phyloP scores from a whole-genome alignment of 805 yeast species.

The Sugiyamaella americana region DNA sequence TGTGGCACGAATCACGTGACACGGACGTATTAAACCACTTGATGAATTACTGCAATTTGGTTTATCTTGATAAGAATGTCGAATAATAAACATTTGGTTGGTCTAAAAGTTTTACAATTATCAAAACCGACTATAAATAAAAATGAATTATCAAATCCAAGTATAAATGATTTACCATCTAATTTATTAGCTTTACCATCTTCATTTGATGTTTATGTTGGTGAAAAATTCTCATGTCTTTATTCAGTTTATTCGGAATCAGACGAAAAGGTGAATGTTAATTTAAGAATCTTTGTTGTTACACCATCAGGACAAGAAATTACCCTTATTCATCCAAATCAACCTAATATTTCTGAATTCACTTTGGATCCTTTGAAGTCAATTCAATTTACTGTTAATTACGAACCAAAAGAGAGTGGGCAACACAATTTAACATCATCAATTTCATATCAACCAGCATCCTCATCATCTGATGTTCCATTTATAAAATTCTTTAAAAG shows the following conservation, averaged over 20 bases:
- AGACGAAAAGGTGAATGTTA: slow-evolving; percentile 8
- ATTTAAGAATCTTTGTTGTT: slow-evolving; percentile 13
- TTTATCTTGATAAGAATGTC: too few relatives aligned
- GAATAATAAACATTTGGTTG: slow-evolving; percentile 7
- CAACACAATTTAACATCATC: slow-evolving; percentile 23
- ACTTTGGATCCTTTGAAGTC: background rate
- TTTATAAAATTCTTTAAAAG: background rate
- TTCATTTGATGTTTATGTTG: slow-evolving; percentile 27
- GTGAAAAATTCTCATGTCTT: slow-evolving; percentile 29
- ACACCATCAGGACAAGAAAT: slow-evolving; percentile 16
- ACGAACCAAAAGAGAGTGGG: slow-evolving; percentile 27
- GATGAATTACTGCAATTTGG: too few relatives aligned
- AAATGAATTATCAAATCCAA: slow-evolving; percentile 4
- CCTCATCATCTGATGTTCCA: background rate
- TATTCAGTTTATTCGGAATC: slow-evolving; percentile 15
- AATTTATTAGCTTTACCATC: slow-evolving; percentile 22
- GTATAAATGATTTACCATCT: slow-evolving; percentile 1
- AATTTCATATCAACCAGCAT: slow-evolving; percentile 16
- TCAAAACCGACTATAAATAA: slow-evolving; percentile 26
- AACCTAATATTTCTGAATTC: background rate
- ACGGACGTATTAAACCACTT: too few relatives aligned
- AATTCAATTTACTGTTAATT: slow-evolving; percentile 16
- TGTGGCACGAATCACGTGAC: too few relatives aligned
- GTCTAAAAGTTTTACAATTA: slow-evolving; percentile 28
- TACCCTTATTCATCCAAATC: slow-evolving; percentile 10